A percentile compares a stretch with the other conserved stretches of the same genome.
Conservation (phyloP, 371 early-diverging fungal species). For the Zychaea mexicana region DNA sequence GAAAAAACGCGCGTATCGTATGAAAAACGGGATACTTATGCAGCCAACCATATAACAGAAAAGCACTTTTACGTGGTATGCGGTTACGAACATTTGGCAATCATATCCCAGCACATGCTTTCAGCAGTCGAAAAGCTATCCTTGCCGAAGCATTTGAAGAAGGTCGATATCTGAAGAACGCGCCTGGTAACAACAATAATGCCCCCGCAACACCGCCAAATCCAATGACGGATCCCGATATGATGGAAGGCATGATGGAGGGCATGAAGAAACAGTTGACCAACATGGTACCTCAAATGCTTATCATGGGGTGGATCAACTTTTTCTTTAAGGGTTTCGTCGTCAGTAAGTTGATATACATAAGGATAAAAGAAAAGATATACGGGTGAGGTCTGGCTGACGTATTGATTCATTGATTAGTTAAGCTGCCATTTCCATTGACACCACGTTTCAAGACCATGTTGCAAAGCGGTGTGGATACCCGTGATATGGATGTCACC, state of each 20-base stretch:
- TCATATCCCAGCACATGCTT: conserved; percentile 74
- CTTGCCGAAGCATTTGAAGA: conserved; percentile 79
- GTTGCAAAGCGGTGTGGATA: conserved; percentile 96
- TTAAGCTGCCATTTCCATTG: conserved; percentile 95
- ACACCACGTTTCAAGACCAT: conserved; percentile 96
- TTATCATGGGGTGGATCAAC: conserved; percentile 98
- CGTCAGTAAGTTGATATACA: conserved; percentile 66
- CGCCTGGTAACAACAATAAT: conserved; percentile 59
- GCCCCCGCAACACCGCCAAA: conserved; percentile 45
- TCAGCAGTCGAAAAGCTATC: conserved; percentile 68
- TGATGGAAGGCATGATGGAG: conserved; percentile 96
- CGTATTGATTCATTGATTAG: conserved; percentile 34
- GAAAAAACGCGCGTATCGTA: background rate
- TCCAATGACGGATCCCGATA: conserved; percentile 90
- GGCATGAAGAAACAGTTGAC: conserved; percentile 96
- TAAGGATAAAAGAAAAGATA: background rate
- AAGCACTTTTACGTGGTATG: conserved; percentile 78
- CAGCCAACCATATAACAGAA: conserved; percentile 32
- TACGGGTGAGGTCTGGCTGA: no score
- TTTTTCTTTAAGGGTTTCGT: conserved; percentile 98
- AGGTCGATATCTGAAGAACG: conserved; percentile 83
- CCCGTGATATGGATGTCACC: conserved; percentile 94
- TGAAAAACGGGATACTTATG: background rate
- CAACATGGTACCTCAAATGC: conserved; percentile 95
- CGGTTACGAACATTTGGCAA: conserved; percentile 69